Evolutionary conservation across 257 asterid species (phyloP), one percentile per base, ranked within the genome.

Genomic region (Nicotiana sylvestris): DNA sequence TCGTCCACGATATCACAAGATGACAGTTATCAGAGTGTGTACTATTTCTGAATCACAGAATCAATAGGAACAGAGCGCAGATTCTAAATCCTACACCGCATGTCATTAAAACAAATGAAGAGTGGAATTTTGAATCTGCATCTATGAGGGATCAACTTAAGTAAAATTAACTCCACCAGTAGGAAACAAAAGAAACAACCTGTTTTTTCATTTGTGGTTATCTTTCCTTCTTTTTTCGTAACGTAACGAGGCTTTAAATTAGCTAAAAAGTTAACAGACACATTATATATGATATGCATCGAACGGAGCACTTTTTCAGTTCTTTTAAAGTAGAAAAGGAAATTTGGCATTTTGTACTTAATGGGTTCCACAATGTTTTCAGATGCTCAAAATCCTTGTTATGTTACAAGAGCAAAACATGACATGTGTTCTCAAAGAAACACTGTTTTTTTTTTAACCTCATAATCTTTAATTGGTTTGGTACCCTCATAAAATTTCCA

Each of bases 301-400:
- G 25, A 72, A 25, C 13, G 21, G 27, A 12, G 79, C 79, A 25
- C 25, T 13, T 46, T 69, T 49, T 46, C 79, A 4, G n/a, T 25
- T 72, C 79, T 72, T 49, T 56, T 72, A 3, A 72, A 72, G 25
- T 25, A 53, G 61, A 49, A 21, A 72, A 72, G 79, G 79, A 46
- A 72, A 49, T 72, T 46, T 49, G 15, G 25, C 49, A 46, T 46
- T 29, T 46, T 49, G 62, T 49, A 25, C 25, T 25, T 74, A 56
- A 27, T 4, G 27, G 25, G 61, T 49, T 49, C 27, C 61, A 27
- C 61, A 7, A 49, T 74, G 10, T 21, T 25, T 25, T 39, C 61
- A 25, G 21, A 25, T 1, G 15, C 37, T 25, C n/a, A 32, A 72
- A 72, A 25, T 2, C 6, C 62, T 51, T 27, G 15, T 2, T 74